Conservation (phyloP, 2,329 filamentous ascomycete genomes). For the Colletotrichum sansevieriae region DNA sequence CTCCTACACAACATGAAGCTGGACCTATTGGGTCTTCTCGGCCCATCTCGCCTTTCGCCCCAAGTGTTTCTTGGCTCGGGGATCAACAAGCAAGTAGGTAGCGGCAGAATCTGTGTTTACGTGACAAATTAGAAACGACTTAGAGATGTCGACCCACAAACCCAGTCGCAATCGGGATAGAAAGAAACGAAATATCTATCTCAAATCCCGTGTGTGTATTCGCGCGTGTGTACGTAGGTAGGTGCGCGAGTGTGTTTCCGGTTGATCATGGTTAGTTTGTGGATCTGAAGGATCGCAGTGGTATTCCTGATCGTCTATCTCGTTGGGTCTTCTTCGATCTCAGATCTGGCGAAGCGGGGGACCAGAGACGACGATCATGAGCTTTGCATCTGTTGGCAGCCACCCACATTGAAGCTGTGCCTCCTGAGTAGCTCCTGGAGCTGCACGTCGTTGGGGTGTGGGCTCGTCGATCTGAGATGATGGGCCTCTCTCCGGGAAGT, state of each 20-base stretch:
- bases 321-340: slow-evolving; percentile 9
- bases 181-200: not conserved
- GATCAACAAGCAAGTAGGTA: not conserved
- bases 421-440: not conserved
- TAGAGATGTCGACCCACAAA: not conserved
- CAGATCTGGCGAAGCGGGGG: not conserved
- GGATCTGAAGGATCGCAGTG: not conserved
- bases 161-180: not conserved
- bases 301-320: slow-evolving; percentile 6
- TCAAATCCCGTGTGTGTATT: too few relatives aligned
- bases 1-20: too few relatives aligned
- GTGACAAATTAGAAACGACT: not conserved
- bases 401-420: not conserved
- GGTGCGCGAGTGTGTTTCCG: too few relatives aligned
- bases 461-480: not conserved
- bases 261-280: too few relatives aligned
- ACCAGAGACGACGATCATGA: not conserved
- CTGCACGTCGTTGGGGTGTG: not conserved
- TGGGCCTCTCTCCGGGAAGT: not conserved
- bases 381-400: slow-evolving; percentile 14
- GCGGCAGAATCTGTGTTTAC: not conserved
- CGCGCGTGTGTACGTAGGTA: too few relatives aligned
- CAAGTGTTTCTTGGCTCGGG: not conserved
- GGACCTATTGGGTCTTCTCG: too few relatives aligned
- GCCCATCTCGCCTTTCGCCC: too few relatives aligned